Base-by-base conservation (phyloP, 2,329 filamentous ascomycete genomes). In the Calonectria ilicicola region DNA sequence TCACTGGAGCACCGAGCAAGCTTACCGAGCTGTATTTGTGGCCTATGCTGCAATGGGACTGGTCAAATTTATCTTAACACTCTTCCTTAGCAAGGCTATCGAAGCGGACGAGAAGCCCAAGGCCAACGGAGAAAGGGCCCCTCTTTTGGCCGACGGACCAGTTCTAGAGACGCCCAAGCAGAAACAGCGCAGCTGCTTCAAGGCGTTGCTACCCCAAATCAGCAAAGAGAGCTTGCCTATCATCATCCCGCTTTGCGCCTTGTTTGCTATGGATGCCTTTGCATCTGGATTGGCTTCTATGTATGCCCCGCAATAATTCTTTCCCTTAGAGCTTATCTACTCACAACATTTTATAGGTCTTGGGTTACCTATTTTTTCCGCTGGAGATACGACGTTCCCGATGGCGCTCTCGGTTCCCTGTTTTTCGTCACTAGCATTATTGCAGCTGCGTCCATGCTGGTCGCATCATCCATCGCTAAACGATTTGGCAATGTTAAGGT, bases 241-340 rank as follows among this genome's bases (percentile, higher is more conserved):
- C 35, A 85, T 94, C 7, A 81, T 89, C 65, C 90, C 91, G 63
- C 86, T 96, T 0, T 93, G 91, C 79, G 82, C 93, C 9, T 84
- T 96, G 1, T 93, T 95, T 77, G 89, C 88, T 1, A 79, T 95
- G 7, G 93, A 95, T 80, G 89, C 91, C 0, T 89, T 95, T 69
- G 93, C 92, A 1, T 93, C 91, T 1, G 93, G 94, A 2, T 88
- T 96, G 80, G 92, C 91, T 5, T 90, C 91, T 26, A 79, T 91
- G 86, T 91, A 84, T 81, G 89, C 84, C 78, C 81, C 15, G 82
- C 81, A 2, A 79, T 1, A 8, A 7, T 23, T 15, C n/a, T n/a
- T n/a, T 17, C 8, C 8, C 8, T 40, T 15, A 26, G n/a, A 49
- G 12, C 21, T 12, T 5, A n/a, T 62, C 27, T 46, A 46, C 46